Percentiles rank a stretch among this genome's conserved stretches.
These are phyloP conservation scores for Pythium angustatum DNA, from an alignment of 352 stramenopile species.

Conservation along the genomic window DNA sequence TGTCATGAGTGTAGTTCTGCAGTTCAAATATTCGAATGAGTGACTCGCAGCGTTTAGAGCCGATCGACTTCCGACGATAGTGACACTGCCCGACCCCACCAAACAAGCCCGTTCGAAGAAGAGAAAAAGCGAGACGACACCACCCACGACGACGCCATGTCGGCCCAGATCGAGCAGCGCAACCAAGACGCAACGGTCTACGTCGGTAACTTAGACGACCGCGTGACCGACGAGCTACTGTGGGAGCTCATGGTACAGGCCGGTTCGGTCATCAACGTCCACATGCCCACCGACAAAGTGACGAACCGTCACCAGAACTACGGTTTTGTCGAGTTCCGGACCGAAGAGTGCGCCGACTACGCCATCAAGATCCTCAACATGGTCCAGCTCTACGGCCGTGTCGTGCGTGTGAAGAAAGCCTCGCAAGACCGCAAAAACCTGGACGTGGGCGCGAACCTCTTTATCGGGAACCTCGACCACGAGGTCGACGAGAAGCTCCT, in stretches of 20 bases:
- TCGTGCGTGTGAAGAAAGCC: constrained; percentile 96
- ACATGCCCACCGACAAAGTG: constrained; percentile 99
- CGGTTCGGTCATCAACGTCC: constrained; percentile 96
- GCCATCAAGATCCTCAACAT: constrained; percentile 99
- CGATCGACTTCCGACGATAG: too few relatives aligned
- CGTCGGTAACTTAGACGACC: constrained; percentile 97
- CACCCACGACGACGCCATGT: too few relatives aligned
- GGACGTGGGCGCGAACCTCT: constrained; percentile 99
- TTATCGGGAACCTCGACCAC: constrained; percentile 95
- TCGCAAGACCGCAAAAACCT: constrained; percentile 94
- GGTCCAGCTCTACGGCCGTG: constrained; percentile 97
- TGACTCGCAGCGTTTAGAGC: too few relatives aligned
- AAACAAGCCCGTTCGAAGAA: neutral
- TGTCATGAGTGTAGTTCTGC: too few relatives aligned
- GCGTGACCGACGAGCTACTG: constrained; percentile 95
- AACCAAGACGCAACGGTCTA: constrained; percentile 98
- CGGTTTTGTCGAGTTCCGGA: constrained; percentile 99
- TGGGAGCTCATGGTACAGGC: constrained; percentile 96
- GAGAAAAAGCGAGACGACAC: too few relatives aligned
- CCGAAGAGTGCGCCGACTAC: constrained; percentile 97
- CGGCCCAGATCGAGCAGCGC: constrained; percentile 84
- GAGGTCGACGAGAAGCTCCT: constrained; percentile 99
- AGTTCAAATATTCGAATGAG: too few relatives aligned
- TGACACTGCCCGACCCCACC: neutral
- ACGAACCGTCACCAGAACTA: constrained; percentile 95